Evolutionary conservation across 345 rosid genomes (phyloP).

Genomic region (Eucalyptus dawsonii): DNA sequence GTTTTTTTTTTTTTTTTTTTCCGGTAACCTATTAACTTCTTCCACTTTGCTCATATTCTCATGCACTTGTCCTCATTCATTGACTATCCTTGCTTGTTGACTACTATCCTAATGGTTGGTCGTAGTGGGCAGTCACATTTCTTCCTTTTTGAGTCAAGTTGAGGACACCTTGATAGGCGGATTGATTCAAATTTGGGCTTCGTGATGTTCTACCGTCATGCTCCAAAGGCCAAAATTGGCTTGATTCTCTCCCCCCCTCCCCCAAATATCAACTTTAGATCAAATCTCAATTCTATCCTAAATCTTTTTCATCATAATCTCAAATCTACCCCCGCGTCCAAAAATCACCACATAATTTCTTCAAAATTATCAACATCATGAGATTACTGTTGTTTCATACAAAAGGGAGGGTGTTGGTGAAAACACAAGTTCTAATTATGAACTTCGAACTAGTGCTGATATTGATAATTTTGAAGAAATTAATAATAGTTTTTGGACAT

Average conservation of each 20-base stretch:
- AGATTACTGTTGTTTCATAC: no score
- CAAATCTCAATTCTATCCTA: background rate
- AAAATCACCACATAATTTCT: background rate
- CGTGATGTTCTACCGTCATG: background rate
- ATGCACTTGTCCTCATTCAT: background rate
- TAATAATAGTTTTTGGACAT: rapidly evolving
- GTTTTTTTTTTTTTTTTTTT: background rate
- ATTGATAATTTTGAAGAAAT: background rate
- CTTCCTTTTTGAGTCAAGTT: background rate
- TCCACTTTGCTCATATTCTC: background rate
- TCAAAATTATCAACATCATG: background rate
- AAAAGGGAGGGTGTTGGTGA: no score
- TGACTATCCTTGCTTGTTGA: background rate
- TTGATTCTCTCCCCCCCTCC: background rate
- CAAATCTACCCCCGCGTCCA: background rate
- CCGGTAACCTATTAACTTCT: background rate
- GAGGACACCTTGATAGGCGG: background rate
- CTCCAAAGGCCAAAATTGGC: background rate
- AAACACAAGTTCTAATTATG: no score
- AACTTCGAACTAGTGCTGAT: background rate
- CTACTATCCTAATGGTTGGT: background rate
- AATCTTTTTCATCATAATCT: background rate
- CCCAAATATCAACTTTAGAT: background rate
- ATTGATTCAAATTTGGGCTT: background rate
- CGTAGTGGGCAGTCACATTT: background rate